phyloP scores from a whole-genome alignment of 2,329 filamentous ascomycete species.

The Fusarium sarcochroum region DNA sequence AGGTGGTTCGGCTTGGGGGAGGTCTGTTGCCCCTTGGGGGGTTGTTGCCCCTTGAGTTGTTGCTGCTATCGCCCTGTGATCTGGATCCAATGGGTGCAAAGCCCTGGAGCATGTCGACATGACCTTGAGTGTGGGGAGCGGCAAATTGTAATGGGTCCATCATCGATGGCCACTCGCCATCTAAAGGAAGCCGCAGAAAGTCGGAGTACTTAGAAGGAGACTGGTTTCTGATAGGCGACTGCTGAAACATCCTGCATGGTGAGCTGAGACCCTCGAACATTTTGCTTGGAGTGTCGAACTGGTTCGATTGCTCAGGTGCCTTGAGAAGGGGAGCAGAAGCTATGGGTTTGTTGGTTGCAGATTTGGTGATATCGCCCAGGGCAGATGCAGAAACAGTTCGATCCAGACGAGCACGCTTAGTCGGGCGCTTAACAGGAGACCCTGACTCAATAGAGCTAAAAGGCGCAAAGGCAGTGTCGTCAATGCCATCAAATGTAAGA shows the following conservation, averaged over 20 bases:
- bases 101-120: constrained; percentile 80
- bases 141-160: constrained; percentile 59
- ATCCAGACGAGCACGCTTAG: constrained; percentile 72
- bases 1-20: constrained; percentile 50
- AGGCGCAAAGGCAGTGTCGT: constrained; percentile 52
- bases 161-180: constrained; percentile 57
- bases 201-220: constrained; percentile 67
- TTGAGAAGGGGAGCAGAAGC: constrained; percentile 67
- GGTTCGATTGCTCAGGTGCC: constrained; percentile 57
- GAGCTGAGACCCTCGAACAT: constrained; percentile 68
- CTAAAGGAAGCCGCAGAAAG: constrained; percentile 54
- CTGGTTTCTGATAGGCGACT: constrained; percentile 52
- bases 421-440: constrained; percentile 77
- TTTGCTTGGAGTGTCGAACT: constrained; percentile 71
- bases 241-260: constrained; percentile 65
- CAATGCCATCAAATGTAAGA: constrained; percentile 48
- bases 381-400: constrained; percentile 74
- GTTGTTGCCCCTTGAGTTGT: constrained; percentile 49
- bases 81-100: constrained; percentile 80
- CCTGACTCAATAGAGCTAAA: constrained; percentile 67
- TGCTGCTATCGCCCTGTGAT: constrained; percentile 44
- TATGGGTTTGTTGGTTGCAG: constrained; percentile 64
- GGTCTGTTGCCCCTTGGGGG: constrained; percentile 48
- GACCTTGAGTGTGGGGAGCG: constrained; percentile 65
- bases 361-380: constrained; percentile 72